Conservation (phyloP, 2,329 filamentous ascomycete species). For the Akanthomyces dipterigenus region DNA sequence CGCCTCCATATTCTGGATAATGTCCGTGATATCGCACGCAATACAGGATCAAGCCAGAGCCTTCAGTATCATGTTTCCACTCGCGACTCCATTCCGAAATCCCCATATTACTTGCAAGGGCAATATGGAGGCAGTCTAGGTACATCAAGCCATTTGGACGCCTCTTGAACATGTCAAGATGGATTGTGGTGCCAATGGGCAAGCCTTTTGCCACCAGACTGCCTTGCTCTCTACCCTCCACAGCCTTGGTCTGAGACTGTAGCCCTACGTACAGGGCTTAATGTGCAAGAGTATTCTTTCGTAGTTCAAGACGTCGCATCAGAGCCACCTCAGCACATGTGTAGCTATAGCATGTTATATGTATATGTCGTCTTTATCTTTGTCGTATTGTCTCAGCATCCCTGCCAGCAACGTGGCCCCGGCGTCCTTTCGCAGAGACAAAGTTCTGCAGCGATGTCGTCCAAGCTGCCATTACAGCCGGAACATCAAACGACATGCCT, state of each 20-base stretch:
- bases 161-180: conserved; percentile 1
- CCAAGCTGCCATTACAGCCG: neutral
- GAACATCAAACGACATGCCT: neutral
- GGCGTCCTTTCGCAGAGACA: neutral
- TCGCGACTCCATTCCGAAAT: neutral
- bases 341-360: neutral
- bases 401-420: conserved; percentile 3
- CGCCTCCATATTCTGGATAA: neutral
- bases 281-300: neutral
- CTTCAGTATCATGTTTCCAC: neutral
- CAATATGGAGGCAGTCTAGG: neutral
- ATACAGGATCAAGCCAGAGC: neutral
- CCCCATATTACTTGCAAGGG: neutral
- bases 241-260: neutral
- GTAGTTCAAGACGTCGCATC: neutral
- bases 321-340: neutral
- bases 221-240: neutral
- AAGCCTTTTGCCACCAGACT: neutral
- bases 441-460: neutral
- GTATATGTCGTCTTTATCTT: neutral
- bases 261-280: neutral
- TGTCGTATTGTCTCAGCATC: neutral
- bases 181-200: neutral
- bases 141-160: conserved; percentile 4
- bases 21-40: conserved; percentile 3